These are phyloP conservation scores for Vanilla planifolia DNA, from an alignment of 106 monocot genomes.

Conservation along the genomic window DNA sequence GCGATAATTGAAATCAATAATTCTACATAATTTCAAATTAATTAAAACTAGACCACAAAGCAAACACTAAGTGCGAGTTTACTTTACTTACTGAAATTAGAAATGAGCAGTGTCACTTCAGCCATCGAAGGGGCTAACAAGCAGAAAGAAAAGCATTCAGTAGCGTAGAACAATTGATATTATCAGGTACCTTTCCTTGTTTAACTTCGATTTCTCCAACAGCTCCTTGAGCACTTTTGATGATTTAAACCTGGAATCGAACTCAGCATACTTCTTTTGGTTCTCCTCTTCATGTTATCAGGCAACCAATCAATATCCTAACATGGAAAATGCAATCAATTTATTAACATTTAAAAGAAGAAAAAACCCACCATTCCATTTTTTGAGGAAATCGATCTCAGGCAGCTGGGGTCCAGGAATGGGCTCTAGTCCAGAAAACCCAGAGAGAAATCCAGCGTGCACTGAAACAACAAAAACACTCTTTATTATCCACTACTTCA, in stretches of 20 bases:
- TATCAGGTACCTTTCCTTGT: conserved; percentile 27
- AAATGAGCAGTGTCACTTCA: no score
- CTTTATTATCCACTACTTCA: not conserved
- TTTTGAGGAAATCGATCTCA: conserved; percentile 32
- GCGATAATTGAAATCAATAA: no score
- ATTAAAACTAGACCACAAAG: no score
- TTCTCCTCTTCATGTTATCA: conserved; percentile 22
- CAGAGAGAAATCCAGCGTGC: conserved; percentile 33
- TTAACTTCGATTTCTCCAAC: conserved; percentile 33
- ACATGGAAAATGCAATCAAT: not conserved
- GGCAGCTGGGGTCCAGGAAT: conserved; percentile 36
- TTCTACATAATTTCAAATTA: no score
- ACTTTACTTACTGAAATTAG: no score
- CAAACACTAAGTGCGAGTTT: no score
- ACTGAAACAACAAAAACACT: conserved; percentile 14
- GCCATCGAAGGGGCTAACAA: no score
- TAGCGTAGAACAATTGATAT: not conserved
- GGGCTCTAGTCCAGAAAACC: conserved; percentile 29
- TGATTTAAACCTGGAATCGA: conserved; percentile 33
- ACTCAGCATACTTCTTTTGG: conserved; percentile 39
- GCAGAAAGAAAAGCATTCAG: no score
- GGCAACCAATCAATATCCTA: not conserved
- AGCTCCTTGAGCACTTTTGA: conserved; percentile 38
- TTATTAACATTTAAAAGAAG: not conserved
- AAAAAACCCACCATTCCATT: conserved; percentile 26